Conservation (phyloP, 2,329 filamentous ascomycete species). For the Aspergillus cejpii region DNA sequence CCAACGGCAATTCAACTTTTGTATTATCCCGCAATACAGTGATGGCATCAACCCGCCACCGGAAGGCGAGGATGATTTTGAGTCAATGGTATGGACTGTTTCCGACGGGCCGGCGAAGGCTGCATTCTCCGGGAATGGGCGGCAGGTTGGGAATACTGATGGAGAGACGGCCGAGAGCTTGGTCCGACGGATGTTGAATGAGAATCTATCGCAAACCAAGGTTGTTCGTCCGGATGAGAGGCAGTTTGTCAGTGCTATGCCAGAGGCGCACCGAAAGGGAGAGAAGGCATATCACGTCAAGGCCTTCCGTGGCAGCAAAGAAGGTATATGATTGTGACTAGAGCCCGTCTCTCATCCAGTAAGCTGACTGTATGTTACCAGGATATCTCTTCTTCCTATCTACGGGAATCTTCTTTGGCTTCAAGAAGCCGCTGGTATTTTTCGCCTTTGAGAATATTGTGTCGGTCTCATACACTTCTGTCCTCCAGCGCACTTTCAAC, state of each 20-base stretch:
- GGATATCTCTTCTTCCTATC: conserved; percentile 59
- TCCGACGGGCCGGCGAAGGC: conserved; percentile 47
- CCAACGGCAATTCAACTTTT: conserved; percentile 57
- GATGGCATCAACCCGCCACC: conserved; percentile 45
- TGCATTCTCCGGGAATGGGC: conserved; percentile 39
- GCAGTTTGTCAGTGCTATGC: conserved; percentile 55
- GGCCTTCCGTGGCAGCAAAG: conserved; percentile 58
- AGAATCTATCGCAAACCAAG: conserved; percentile 41
- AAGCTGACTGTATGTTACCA: conserved; percentile 20
- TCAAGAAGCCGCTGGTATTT: conserved; percentile 59
- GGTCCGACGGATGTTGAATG: conserved; percentile 44
- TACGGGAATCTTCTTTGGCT: conserved; percentile 56
- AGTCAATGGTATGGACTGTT: conserved; percentile 56
- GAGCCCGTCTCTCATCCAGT: not conserved
- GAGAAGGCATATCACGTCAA: conserved; percentile 60
- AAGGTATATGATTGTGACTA: conserved; percentile 41
- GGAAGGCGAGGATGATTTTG: conserved; percentile 39
- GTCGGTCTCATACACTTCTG: conserved; percentile 57
- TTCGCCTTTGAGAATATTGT: conserved; percentile 56
- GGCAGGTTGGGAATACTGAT: conserved; percentile 40
- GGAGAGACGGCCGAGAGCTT: conserved; percentile 44
- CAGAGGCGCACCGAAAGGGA: conserved; percentile 55
- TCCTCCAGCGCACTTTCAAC: conserved; percentile 61
- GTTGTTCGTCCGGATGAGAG: conserved; percentile 50
- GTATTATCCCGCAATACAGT: conserved; percentile 50